A percentile compares a stretch with the other conserved stretches of the same genome.
Conservation (phyloP, 768 basidiomycete genomes). For the Phylloporus arenicola region DNA sequence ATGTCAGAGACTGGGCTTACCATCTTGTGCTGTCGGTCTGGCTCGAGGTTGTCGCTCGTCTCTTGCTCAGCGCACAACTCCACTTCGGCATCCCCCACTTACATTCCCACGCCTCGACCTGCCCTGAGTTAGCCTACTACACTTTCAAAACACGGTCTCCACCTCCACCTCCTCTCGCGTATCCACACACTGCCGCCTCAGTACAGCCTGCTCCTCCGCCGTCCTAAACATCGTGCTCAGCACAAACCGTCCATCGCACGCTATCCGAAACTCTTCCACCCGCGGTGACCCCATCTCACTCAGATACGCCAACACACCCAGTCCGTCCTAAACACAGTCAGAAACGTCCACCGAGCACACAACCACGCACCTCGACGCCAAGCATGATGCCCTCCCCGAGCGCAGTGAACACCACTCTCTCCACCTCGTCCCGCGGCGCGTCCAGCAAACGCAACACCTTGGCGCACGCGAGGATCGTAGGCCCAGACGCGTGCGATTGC, state of each 20-base stretch:
- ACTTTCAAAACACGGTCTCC: slow-evolving; percentile 20
- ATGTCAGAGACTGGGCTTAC: slow-evolving; percentile 19
- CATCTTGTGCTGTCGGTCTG: slow-evolving; percentile 23
- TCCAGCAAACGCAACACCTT: slow-evolving; percentile 46
- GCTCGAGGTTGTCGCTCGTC: slow-evolving; percentile 17
- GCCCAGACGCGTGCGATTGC: slow-evolving; percentile 52
- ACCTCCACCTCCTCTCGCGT: slow-evolving; percentile 17
- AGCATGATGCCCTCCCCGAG: slow-evolving; percentile 41
- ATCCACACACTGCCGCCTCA: slow-evolving; percentile 28
- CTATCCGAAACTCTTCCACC: slow-evolving; percentile 54
- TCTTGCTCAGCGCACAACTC: background rate
- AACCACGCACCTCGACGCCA: slow-evolving; percentile 41
- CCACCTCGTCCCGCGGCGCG: slow-evolving; percentile 53
- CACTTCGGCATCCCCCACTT: slow-evolving; percentile 17
- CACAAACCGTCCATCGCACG: slow-evolving; percentile 49
- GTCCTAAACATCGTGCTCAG: slow-evolving; percentile 66
- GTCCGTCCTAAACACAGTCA: slow-evolving; percentile 43
- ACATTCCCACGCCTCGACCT: slow-evolving; percentile 25
- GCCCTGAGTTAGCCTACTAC: slow-evolving; percentile 19
- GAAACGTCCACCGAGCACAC: background rate
- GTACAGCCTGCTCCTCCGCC: slow-evolving; percentile 41
- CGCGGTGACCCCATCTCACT: slow-evolving; percentile 45
- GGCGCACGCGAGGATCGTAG: slow-evolving; percentile 60
- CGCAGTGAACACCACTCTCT: slow-evolving; percentile 48
- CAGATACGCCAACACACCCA: slow-evolving; percentile 46